Base-by-base conservation (phyloP, 495 filamentous ascomycete species). In the Podospora comata region DNA sequence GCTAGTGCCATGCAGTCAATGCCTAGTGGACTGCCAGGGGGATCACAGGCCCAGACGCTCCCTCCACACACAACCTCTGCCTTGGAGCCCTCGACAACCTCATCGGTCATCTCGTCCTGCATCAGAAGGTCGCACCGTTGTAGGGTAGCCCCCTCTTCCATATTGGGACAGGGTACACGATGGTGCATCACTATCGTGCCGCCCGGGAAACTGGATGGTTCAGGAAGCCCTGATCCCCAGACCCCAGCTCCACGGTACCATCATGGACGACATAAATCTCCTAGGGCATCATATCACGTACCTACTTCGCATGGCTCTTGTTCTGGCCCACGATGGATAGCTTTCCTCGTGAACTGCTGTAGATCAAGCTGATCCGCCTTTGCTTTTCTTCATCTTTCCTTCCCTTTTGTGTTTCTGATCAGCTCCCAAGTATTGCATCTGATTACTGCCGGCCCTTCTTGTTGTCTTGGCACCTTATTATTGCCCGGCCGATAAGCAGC, bases 1-100 rank as follows among this genome's bases (percentile, higher is more conserved):
- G 61, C 61, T 63, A 63, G 61, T 32, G 61, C 32, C 61, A 39
- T 63, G 61, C 61, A 63, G 27, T 34, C 27, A 48, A 44, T 63
- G 32, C 30, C 32, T 63, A n/a, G 61, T 5, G 59, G 26, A 23
- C 4, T 63, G 23, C 59, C 30, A 44, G 61, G 61, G 27, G 30
- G 39, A 48, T 48, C 39, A 11, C 39, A 18, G 39, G 39, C 39
- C 39, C 39, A 48, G 39, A 16, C 39, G 11, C 34, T 39, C 34
- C 34, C 34, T 39, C 34, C 34, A 39, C 34, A 39, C 34, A 39
- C 34, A 11, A 39, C 34, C 34, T 32, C 27, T 23, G 23, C 23
- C 23, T 23, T 23, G 23, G 23, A 23, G 23, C 1, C 23, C 23
- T 23, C 39, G 9, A 61, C 19, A 20, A 16, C 27, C 23, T 61